Evolutionary conservation across 768 basidiomycete genomes (phyloP).

Genomic region (Dentipellis fragilis): DNA sequence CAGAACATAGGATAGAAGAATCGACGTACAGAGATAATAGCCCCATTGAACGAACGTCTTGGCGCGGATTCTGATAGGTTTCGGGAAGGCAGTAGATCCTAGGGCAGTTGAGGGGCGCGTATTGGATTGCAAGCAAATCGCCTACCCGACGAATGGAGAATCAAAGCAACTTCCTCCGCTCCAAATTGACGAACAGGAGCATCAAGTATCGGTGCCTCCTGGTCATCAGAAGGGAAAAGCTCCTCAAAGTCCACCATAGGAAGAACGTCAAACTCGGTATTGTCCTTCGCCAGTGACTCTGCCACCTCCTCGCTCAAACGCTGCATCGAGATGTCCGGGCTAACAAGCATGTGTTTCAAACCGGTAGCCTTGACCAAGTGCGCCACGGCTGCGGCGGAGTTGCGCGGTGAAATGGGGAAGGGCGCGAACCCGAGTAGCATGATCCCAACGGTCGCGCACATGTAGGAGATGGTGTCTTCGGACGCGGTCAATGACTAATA

Average conservation of each 20-base stretch:
- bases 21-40: neutral
- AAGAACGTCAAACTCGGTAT: conserved; percentile 1
- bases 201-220: neutral
- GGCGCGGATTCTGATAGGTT: neutral
- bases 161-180: neutral
- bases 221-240: conserved; percentile 6
- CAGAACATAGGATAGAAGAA: neutral
- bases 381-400: conserved; percentile 4
- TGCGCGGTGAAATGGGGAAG: conserved; percentile 1
- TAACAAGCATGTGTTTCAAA: conserved; percentile 16
- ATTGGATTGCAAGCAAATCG: neutral
- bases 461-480: neutral
- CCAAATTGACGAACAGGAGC: neutral
- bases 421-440: neutral
- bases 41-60: neutral
- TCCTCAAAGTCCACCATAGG: conserved; percentile 14
- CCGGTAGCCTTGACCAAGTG: conserved; percentile 22
- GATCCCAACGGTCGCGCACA: neutral
- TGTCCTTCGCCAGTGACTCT: conserved; percentile 4
- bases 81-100: conserved; percentile 7
- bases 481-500: neutral
- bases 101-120: neutral
- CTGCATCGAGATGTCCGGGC: conserved; percentile 13
- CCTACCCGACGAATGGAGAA: neutral
- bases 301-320: conserved; percentile 12